Conservation (phyloP, 495 filamentous ascomycete genomes). For the Hamigera avellanea region DNA sequence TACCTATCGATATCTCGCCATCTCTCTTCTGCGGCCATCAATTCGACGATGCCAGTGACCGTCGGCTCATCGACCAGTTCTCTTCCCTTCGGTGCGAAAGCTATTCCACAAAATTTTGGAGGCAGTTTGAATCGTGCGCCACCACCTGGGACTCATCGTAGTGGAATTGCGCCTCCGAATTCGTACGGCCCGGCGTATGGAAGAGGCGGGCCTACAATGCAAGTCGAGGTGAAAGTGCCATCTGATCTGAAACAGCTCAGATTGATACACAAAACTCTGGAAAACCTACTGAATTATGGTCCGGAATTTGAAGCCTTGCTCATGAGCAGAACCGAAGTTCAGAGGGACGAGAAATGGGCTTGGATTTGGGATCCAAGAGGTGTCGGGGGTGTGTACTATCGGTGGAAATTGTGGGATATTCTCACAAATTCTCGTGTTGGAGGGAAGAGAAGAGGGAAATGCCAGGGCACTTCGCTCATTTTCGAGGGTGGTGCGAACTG, state of each 20-base stretch:
- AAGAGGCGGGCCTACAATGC: constrained; percentile 35
- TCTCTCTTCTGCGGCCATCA: constrained; percentile 70
- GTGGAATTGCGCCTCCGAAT: constrained; percentile 70
- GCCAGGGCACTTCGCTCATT: constrained; percentile 26
- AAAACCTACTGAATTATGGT: constrained; percentile 63
- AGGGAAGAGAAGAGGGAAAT: constrained; percentile 15
- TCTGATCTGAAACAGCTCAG: constrained; percentile 67
- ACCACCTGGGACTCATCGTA: constrained; percentile 50
- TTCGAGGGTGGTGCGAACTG: constrained; percentile 64
- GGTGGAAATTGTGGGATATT: constrained; percentile 82
- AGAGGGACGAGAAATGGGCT: constrained; percentile 77
- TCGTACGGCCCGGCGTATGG: constrained; percentile 43
- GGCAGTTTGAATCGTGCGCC: constrained; percentile 42
- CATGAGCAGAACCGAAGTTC: constrained; percentile 73
- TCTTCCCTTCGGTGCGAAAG: constrained; percentile 78
- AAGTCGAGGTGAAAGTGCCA: constrained; percentile 67
- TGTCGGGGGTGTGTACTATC: constrained; percentile 71
- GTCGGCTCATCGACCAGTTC: constrained; percentile 40
- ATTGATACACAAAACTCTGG: constrained; percentile 81
- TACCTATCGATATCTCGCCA: constrained; percentile 72
- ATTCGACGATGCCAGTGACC: constrained; percentile 38
- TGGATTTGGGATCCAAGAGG: constrained; percentile 89
- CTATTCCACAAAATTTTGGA: constrained; percentile 36
- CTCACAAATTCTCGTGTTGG: constrained; percentile 39
- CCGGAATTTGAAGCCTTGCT: constrained; percentile 88